Conservation (phyloP, 2,329 filamentous ascomycete genomes). For the Aciculosporium take region DNA sequence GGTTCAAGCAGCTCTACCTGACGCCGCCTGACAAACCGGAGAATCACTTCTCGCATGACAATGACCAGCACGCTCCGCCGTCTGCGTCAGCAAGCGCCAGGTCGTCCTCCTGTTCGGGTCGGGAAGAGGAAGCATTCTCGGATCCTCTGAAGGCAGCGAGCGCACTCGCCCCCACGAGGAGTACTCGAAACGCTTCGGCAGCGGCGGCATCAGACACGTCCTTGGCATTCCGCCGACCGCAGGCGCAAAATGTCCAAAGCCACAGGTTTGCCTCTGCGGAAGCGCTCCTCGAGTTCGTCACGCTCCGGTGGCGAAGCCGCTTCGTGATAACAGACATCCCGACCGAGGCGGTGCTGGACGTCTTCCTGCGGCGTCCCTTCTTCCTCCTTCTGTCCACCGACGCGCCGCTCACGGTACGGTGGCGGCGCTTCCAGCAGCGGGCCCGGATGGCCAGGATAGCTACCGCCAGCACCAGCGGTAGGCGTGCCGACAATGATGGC, state of each 20-base stretch:
- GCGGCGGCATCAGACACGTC: constrained; percentile 14
- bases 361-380: constrained; percentile 68
- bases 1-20: constrained; percentile 62
- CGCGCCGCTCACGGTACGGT: constrained; percentile 72
- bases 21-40: constrained; percentile 6
- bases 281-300: constrained; percentile 70
- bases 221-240: constrained; percentile 13
- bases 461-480: constrained; percentile 7
- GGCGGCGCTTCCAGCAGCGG: constrained; percentile 53
- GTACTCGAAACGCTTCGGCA: constrained; percentile 9
- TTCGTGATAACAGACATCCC: constrained; percentile 81
- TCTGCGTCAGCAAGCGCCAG: constrained; percentile 6
- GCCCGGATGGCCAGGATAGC: too few species aligned
- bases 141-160: constrained; percentile 14
- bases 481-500: neutral
- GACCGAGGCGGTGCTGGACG: constrained; percentile 58
- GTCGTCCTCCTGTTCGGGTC: constrained; percentile 6
- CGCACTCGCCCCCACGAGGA: constrained; percentile 16
- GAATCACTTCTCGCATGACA: neutral
- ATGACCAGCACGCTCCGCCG: neutral
- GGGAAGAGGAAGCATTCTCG: constrained; percentile 10
- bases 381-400: constrained; percentile 89
- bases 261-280: constrained; percentile 46
- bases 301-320: constrained; percentile 63
- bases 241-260: constrained; percentile 4